Percentiles rank a stretch among this genome's conserved stretches.
These are phyloP conservation scores for Trichoderma reesei DNA, from an alignment of 495 filamentous ascomycete species.

Conservation along the genomic window DNA sequence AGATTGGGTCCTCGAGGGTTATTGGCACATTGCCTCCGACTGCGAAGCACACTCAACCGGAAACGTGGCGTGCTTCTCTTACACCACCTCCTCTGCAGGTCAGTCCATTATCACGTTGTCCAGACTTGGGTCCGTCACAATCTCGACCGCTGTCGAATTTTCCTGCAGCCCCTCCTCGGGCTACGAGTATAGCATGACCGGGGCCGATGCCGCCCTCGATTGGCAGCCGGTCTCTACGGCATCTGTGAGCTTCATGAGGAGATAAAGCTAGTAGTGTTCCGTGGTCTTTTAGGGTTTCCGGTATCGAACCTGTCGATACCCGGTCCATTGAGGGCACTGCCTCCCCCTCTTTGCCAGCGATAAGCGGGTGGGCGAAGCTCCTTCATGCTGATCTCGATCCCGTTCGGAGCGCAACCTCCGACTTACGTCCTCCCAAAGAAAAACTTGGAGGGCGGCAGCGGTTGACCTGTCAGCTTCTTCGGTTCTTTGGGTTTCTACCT, in stretches of 20 bases:
- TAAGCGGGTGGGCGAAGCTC: background rate
- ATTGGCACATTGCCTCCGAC: background rate
- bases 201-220: too few species aligned
- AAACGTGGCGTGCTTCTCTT: background rate
- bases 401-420: background rate
- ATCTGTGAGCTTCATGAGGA: too few species aligned
- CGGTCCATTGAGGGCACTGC: too few species aligned
- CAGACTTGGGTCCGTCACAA: background rate
- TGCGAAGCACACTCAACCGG: background rate
- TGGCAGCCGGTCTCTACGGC: too few species aligned
- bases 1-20: background rate
- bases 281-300: background rate
- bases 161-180: background rate
- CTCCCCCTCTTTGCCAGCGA: too few species aligned
- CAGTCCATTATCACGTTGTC: constrained; percentile 1
- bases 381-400: background rate
- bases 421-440: background rate
- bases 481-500: background rate
- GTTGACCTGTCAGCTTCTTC: background rate
- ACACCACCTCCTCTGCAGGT: background rate
- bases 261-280: too few species aligned
- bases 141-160: background rate
- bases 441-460: background rate
- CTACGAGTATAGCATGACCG: background rate
- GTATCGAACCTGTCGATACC: background rate